Evolutionary conservation across 2,329 filamentous ascomycete species (phyloP).

Genomic region (Calonectria honghensis): DNA sequence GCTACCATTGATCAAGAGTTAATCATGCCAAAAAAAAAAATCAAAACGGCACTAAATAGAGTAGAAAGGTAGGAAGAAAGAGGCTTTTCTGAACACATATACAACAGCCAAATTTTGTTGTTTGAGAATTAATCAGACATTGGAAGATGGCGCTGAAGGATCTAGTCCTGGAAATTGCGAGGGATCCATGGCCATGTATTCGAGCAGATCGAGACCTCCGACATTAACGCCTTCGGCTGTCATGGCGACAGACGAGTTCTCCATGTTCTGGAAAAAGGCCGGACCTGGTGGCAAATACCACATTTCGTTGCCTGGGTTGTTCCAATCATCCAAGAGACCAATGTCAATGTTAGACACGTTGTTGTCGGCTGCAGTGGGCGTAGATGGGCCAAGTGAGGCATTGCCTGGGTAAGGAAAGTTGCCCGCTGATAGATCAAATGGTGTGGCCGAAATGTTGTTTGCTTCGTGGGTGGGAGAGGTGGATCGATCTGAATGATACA

Average conservation of each 20-base stretch:
- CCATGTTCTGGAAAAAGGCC: conserved; percentile 79
- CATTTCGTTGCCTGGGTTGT: conserved; percentile 75
- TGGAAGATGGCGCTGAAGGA: conserved; percentile 51
- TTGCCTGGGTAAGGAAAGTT: conserved; percentile 73
- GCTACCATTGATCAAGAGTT: conserved; percentile 15
- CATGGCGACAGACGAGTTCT: conserved; percentile 77
- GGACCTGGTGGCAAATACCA: conserved; percentile 80
- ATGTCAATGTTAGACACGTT: conserved; percentile 59
- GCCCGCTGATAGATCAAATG: conserved; percentile 74
- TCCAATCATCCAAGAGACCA: conserved; percentile 74
- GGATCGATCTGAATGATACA: conserved; percentile 58
- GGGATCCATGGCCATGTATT: conserved; percentile 80
- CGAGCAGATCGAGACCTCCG: conserved; percentile 79
- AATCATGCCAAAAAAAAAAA: conserved; percentile 23
- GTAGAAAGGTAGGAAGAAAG: background rate
- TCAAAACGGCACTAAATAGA: background rate
- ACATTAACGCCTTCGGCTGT: conserved; percentile 81
- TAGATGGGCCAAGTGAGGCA: conserved; percentile 70
- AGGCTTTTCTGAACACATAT: background rate
- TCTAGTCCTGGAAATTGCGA: conserved; percentile 63
- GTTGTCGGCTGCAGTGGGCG: conserved; percentile 64
- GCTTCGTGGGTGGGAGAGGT: conserved; percentile 59
- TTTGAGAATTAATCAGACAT: conserved; percentile 5
- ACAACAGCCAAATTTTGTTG: background rate
- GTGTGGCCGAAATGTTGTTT: conserved; percentile 77